Evolutionary conservation across 2,329 filamentous ascomycete genomes (phyloP).

Genomic region (Lachnellula suecica): DNA sequence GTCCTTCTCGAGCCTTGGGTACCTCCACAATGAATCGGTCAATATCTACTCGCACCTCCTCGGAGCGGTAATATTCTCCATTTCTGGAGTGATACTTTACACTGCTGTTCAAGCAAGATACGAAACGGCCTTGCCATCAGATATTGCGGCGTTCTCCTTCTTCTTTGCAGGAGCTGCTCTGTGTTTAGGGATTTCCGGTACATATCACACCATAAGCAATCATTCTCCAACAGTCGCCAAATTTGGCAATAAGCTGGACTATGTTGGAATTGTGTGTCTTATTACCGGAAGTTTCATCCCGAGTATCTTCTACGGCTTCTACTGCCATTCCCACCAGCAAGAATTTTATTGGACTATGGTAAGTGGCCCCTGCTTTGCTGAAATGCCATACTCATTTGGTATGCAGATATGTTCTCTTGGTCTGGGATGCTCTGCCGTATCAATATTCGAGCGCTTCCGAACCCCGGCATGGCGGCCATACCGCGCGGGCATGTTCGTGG

Average conservation of each 20-base stretch:
- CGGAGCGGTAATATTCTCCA: constrained; percentile 60
- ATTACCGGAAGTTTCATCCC: constrained; percentile 93
- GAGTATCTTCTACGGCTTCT: constrained; percentile 84
- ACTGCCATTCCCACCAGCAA: constrained; percentile 65
- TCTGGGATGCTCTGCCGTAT: constrained; percentile 71
- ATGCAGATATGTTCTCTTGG: constrained; percentile 75
- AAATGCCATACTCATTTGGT: background rate
- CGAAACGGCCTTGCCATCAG: constrained; percentile 55
- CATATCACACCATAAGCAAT: constrained; percentile 82
- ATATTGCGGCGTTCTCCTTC: constrained; percentile 72
- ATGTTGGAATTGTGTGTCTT: constrained; percentile 86
- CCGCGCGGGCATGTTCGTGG: constrained; percentile 85
- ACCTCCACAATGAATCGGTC: constrained; percentile 63
- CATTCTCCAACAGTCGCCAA: constrained; percentile 76
- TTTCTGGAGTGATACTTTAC: constrained; percentile 53
- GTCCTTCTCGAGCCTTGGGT: constrained; percentile 57
- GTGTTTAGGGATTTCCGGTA: constrained; percentile 79
- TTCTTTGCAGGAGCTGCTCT: constrained; percentile 75
- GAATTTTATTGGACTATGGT: constrained; percentile 75
- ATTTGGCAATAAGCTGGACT: constrained; percentile 92
- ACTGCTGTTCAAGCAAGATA: constrained; percentile 63
- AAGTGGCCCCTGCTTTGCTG: constrained; percentile 29
- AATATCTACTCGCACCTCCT: constrained; percentile 72
- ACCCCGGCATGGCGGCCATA: constrained; percentile 82
- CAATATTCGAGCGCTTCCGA: constrained; percentile 79